These are phyloP conservation scores for Leptodermis oblonga DNA, from an alignment of 257 asterid species.

Conservation along the genomic window DNA sequence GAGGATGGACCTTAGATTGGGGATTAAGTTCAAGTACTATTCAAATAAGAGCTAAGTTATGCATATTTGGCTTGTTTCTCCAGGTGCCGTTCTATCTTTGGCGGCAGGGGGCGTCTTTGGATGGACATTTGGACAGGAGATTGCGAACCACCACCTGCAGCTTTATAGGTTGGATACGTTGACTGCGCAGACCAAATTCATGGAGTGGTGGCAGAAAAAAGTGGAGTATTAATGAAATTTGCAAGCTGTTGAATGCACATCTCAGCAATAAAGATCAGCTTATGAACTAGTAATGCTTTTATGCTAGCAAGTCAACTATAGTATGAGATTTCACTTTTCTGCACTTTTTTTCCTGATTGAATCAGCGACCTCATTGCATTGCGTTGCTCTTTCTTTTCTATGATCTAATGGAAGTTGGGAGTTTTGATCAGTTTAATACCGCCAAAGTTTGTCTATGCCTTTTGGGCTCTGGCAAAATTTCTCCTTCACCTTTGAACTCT, in stretches of 20 bases:
- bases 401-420: not conserved
- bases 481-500: too few species aligned
- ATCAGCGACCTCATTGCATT: not conserved
- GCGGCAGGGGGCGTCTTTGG: conserved; percentile 80
- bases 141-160: conserved; percentile 77
- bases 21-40: not conserved
- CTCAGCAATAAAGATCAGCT: not conserved
- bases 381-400: not conserved
- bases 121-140: conserved; percentile 71
- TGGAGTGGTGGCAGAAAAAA: conserved; percentile 87
- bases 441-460: not conserved
- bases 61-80: conserved; percentile 14
- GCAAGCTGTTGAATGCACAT: not conserved
- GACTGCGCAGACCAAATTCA: conserved; percentile 78
- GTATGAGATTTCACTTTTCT: not conserved
- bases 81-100: conserved; percentile 72
- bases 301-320: not conserved
- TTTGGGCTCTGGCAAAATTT: too few species aligned
- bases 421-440: not conserved
- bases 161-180: conserved; percentile 62
- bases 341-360: not conserved
- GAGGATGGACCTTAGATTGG: not conserved
- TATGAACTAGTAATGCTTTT: not conserved
- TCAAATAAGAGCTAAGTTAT: conserved; percentile 2
- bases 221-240: conserved; percentile 26